These are phyloP conservation scores for Macrophomina pseudophaseolina DNA, from an alignment of 2,329 filamentous ascomycete genomes.

Conservation along the genomic window DNA sequence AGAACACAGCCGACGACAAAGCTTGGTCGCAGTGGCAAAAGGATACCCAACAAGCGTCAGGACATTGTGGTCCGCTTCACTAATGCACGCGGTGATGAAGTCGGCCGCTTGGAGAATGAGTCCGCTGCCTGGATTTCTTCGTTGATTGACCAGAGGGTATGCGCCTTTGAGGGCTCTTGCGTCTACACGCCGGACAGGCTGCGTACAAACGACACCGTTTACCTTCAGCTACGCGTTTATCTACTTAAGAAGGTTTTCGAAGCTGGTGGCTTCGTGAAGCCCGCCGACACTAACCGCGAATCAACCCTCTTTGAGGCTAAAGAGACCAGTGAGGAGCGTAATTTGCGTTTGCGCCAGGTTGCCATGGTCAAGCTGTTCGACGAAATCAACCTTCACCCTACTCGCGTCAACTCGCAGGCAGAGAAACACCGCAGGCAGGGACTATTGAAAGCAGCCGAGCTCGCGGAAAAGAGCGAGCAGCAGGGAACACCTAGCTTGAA, in stretches of 20 bases:
- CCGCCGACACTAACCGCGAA: constrained; percentile 71
- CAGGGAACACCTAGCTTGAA: constrained; percentile 32
- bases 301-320: constrained; percentile 80
- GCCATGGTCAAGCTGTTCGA: constrained; percentile 87
- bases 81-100: constrained; percentile 75
- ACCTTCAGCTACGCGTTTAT: constrained; percentile 81
- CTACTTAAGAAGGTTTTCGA: constrained; percentile 77
- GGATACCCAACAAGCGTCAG: constrained; percentile 62
- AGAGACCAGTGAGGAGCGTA: constrained; percentile 84
- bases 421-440: constrained; percentile 82
- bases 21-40: constrained; percentile 44
- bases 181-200: constrained; percentile 87
- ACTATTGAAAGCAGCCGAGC: constrained; percentile 83
- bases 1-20: constrained; percentile 67
- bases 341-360: constrained; percentile 81
- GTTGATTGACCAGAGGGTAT: constrained; percentile 87
- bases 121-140: constrained; percentile 90
- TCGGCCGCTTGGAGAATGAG: constrained; percentile 86
- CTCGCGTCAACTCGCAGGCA: constrained; percentile 72
- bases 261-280: constrained; percentile 63
- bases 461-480: constrained; percentile 72
- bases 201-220: constrained; percentile 92
- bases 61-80: constrained; percentile 94
- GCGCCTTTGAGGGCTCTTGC: constrained; percentile 83
- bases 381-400: constrained; percentile 82